Conservation (phyloP, 2,329 filamentous ascomycete genomes). For the Xylariaceae sp. region DNA sequence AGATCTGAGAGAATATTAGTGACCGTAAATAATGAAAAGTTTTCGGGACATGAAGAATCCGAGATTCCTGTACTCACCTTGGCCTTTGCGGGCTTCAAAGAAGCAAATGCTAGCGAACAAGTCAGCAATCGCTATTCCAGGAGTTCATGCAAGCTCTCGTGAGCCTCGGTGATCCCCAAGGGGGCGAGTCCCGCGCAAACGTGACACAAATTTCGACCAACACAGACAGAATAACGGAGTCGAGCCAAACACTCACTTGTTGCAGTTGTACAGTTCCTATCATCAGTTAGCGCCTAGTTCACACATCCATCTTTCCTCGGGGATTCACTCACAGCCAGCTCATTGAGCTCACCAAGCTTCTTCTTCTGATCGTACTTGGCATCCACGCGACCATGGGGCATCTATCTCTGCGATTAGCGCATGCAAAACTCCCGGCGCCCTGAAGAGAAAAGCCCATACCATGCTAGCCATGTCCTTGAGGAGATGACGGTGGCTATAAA, state of each 20-base stretch:
- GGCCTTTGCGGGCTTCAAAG: constrained; percentile 19
- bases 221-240: neutral
- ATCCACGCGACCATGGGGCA: constrained; percentile 85
- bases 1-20: constrained; percentile 51
- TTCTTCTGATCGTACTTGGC: constrained; percentile 96
- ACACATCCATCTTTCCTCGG: neutral
- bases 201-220: neutral
- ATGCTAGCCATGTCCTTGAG: constrained; percentile 83
- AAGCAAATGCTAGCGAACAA: constrained; percentile 52
- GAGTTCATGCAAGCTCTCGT: neutral
- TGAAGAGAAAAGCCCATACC: constrained; percentile 39
- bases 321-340: constrained; percentile 16
- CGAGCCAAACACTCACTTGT: constrained; percentile 47
- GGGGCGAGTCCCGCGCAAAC: constrained; percentile 37
- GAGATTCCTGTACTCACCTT: constrained; percentile 11
- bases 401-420: constrained; percentile 11
- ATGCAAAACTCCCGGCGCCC: neutral
- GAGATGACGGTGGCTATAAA: constrained; percentile 76
- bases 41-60: neutral
- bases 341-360: constrained; percentile 53
- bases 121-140: constrained; percentile 2
- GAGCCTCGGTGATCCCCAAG: neutral
- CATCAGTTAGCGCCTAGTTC: constrained; percentile 1
- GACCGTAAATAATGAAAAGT: neutral
- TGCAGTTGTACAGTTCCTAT: constrained; percentile 71